These are phyloP conservation scores for Rhinocladiella similis DNA, from an alignment of 2,329 filamentous ascomycete species.

Conservation along the genomic window DNA sequence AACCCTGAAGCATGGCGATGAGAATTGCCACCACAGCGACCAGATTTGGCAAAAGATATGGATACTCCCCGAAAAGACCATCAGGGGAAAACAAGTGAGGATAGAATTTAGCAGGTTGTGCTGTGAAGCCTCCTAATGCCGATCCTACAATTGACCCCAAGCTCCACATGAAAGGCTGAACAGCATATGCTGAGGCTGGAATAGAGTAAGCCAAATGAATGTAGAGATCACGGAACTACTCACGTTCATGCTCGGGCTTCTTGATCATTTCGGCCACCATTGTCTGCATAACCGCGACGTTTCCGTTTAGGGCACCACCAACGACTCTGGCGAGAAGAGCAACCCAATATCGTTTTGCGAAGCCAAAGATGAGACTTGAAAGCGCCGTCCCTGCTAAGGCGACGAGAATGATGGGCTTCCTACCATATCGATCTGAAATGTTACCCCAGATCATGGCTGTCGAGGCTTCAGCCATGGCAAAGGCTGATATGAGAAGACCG, in stretches of 20 bases:
- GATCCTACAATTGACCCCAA: slow-evolving; percentile 25
- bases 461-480: slow-evolving; percentile 45
- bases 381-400: slow-evolving; percentile 40
- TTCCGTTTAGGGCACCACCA: slow-evolving; percentile 69
- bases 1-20: slow-evolving; percentile 23
- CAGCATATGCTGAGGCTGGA: slow-evolving; percentile 22
- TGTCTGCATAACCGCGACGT: slow-evolving; percentile 71
- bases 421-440: slow-evolving; percentile 43
- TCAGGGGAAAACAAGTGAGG: slow-evolving; percentile 20
- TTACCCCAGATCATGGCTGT: slow-evolving; percentile 47
- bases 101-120: slow-evolving; percentile 24
- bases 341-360: slow-evolving; percentile 45
- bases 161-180: slow-evolving; percentile 28
- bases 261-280: slow-evolving; percentile 71
- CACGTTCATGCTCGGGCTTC: slow-evolving; percentile 53
- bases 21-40: slow-evolving; percentile 19
- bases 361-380: slow-evolving; percentile 45
- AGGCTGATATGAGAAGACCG: slow-evolving; percentile 41
- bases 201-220: neutral
- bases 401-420: slow-evolving; percentile 38
- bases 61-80: slow-evolving; percentile 27
- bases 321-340: slow-evolving; percentile 44
- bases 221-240: slow-evolving; percentile 8
- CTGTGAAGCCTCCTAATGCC: slow-evolving; percentile 23
- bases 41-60: slow-evolving; percentile 28